These are phyloP conservation scores for Cardamine resedifolia DNA, from an alignment of 345 rosid species.

Conservation along the genomic window DNA sequence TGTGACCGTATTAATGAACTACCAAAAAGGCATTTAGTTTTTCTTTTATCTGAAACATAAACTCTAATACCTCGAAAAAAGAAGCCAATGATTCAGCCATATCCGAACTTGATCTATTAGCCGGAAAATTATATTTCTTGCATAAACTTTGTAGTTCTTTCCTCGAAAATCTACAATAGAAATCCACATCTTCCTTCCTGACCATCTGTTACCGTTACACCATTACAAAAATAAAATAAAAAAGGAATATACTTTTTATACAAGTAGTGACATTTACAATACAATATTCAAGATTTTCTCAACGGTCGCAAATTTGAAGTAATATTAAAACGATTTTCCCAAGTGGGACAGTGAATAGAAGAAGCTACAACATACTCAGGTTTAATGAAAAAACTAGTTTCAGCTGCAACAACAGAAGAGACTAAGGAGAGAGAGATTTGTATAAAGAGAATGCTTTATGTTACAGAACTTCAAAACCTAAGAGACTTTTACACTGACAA, in stretches of 20 bases:
- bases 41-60: neutral
- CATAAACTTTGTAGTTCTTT: slow-evolving; percentile 78
- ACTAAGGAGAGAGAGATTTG: neutral
- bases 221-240: neutral
- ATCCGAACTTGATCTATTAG: slow-evolving; percentile 61
- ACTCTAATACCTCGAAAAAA: slow-evolving; percentile 43
- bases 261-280: slow-evolving; percentile 14
- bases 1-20: slow-evolving; percentile 8
- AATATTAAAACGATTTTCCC: neutral
- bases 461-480: slow-evolving; percentile 30
- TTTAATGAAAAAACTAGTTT: neutral
- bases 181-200: slow-evolving; percentile 47
- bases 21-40: slow-evolving; percentile 14
- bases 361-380: neutral
- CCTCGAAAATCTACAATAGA: slow-evolving; percentile 50
- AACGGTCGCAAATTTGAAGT: slow-evolving; percentile 37
- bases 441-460: slow-evolving; percentile 15
- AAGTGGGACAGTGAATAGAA: neutral
- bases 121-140: slow-evolving; percentile 68
- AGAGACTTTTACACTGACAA: slow-evolving; percentile 2
- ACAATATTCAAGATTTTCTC: slow-evolving; percentile 2
- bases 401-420: neutral
- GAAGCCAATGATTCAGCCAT: slow-evolving; percentile 61
- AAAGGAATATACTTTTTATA: neutral
- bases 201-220: slow-evolving; percentile 45